Evolutionary conservation across 345 rosid species (phyloP), one percentile per base, ranked within the genome.

Genomic region (Rhodamnia rubescens): DNA sequence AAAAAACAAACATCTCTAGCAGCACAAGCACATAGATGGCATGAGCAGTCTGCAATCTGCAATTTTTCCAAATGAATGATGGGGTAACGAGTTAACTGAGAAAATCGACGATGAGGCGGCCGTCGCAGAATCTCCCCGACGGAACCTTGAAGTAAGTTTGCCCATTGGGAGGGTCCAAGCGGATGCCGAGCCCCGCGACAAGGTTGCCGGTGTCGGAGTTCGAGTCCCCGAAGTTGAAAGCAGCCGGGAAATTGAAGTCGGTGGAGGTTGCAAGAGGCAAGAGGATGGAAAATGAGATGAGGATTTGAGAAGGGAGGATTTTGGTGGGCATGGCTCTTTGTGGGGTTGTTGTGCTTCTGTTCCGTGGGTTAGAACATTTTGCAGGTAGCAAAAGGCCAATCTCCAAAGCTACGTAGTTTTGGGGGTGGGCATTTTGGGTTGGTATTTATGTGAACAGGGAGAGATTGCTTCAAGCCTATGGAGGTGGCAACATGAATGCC

Each of bases 201-300:
- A 95, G 96, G 74, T 91, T 92, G 36, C 98, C 98, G 0, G 99
- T 92, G 80, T 97, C 99, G 5, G 98, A 96, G 88, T 97, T 97
- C 0, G 99, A 97, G 69, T 97, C 98, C 12, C 98, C 99, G 83
- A 97, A 95, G 95, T 97, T 95, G 91, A 95, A 94, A 85, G 94
- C 89, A 82, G 94, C 87, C 5, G 97, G 98, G 84, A 89, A 92
- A 53, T 93, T 90, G 88, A 93, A 93, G 36, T 87, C 90, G 24
- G 91, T 78, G 54, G 96, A 92, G 82, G 54, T 82, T 82, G 90
- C 86, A 16, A 87, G 74, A 26, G 92, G 90, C 11, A 92, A 86
- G 87, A 87, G 88, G 85, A 90, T 55, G 83, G 84, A 89, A 74
- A 90, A 1, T 42, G 90, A 83, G 49, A 86, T 36, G 78, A 92